Conservation (phyloP, 2,329 filamentous ascomycete species). For the Aspergillus sp. region DNA sequence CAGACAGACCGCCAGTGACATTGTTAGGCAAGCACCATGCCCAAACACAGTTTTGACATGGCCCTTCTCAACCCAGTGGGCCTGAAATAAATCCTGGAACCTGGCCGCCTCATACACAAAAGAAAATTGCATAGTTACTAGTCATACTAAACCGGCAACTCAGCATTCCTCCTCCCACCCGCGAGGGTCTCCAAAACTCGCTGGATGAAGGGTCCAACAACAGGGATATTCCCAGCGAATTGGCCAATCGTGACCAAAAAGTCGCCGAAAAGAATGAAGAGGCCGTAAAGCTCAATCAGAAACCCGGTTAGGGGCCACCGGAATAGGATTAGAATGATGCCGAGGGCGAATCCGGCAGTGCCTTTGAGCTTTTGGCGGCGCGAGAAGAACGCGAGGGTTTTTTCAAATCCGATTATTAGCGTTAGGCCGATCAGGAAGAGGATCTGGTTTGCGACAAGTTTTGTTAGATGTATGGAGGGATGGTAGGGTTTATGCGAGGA, state of each 20-base stretch:
- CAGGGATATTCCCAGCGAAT: constrained; percentile 79
- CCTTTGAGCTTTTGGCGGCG: constrained; percentile 90
- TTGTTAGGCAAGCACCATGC: too few relatives aligned
- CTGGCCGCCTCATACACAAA: not conserved
- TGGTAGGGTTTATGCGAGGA: constrained; percentile 2
- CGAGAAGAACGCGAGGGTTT: constrained; percentile 92
- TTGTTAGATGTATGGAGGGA: constrained; percentile 3
- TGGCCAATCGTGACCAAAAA: constrained; percentile 90
- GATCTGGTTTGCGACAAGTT: constrained; percentile 59
- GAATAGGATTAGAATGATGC: constrained; percentile 80
- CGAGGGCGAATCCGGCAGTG: constrained; percentile 80
- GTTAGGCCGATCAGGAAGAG: constrained; percentile 97
- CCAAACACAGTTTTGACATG: not conserved
- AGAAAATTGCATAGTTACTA: not conserved
- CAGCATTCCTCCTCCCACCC: constrained; percentile 68
- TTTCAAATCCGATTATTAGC: constrained; percentile 88
- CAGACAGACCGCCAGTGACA: not conserved
- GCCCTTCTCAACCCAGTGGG: not conserved
- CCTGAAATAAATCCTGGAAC: not conserved
- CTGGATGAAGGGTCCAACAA: constrained; percentile 84
- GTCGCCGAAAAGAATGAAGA: constrained; percentile 91
- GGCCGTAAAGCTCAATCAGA: constrained; percentile 85
- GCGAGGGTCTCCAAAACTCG: constrained; percentile 69
- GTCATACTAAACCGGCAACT: constrained; percentile 51
- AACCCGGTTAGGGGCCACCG: constrained; percentile 93